Base-by-base conservation (phyloP, 495 filamentous ascomycete genomes). In the Hypomontagnella submonticulosa region DNA sequence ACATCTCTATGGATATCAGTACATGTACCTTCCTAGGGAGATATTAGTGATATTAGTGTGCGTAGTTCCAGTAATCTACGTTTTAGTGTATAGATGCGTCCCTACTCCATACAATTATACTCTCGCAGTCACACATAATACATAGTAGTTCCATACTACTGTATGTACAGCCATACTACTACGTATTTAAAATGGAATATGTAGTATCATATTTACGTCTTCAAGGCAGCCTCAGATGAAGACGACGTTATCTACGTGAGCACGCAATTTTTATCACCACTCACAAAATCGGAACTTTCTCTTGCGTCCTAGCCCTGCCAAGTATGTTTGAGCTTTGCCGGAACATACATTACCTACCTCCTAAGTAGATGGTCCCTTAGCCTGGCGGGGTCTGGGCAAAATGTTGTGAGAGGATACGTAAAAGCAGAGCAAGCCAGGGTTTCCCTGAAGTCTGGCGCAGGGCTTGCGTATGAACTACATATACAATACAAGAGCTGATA, bases 301-400 rank as follows among this genome's bases (percentile, higher is more conserved):
- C 61, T 61, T 67, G 63, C 32, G 44, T 61, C 50, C 23, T 52
- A 61, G 51, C 41, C 42, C 49, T 66, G 56, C 23, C 36, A 66
- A 66, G 63, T 56, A 15, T 41, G 55, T 60, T 66, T 58, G 63
- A 56, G 49, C 63, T 66, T 50, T 61, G 51, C 57, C 63, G 51
- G 57, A 41, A 47, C 50, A 37, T 66, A 67, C 57, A 57, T 61
- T 41, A 51, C 12, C 19, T 57, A 34, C 61, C 36, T n/a, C n/a
- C n/a, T n/a, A n/a, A n/a, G n/a, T 49, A 36, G 47, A 27, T 27
- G 23, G 23, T 27, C 47, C 15, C 44, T 18, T 10, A 48, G 27
- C 23, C 23, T 47, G 43, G 43, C 10, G 4, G 4, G 4, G 15
- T 7, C 30, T 50, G 30, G 47, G 32, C 27, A 51, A 51, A 18